phyloP scores from a whole-genome alignment of 305 asterid species.

The Fraxinus floribunda region DNA sequence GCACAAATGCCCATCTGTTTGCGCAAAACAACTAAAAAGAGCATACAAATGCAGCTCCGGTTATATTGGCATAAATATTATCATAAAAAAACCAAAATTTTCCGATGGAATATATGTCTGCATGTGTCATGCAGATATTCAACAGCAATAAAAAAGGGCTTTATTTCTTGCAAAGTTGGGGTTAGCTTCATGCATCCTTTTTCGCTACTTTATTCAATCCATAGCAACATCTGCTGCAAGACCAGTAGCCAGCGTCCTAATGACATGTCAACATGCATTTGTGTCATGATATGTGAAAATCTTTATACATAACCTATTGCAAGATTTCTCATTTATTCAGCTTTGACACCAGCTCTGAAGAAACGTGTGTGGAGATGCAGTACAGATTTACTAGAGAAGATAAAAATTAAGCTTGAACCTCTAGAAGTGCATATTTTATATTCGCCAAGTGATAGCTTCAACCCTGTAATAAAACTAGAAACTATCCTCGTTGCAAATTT shows the following conservation, averaged over 20 bases:
- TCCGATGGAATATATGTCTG: not conserved
- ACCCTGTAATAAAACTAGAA: not conserved
- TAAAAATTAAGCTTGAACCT: slow-evolving; percentile 3
- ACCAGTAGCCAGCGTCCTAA: not conserved
- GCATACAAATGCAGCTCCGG: not conserved
- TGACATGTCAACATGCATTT: not conserved
- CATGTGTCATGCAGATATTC: not conserved
- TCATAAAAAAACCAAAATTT: not conserved
- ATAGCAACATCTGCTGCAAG: not conserved
- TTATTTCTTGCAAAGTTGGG: not conserved
- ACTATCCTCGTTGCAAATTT: not conserved
- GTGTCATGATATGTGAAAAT: not conserved
- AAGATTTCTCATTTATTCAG: not conserved
- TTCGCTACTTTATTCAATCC: not conserved
- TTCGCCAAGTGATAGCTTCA: not conserved
- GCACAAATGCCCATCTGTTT: not conserved
- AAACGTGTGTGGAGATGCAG: not conserved
- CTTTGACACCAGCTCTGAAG: not conserved
- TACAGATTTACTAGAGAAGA: not conserved
- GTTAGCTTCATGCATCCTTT: not conserved
- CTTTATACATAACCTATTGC: not conserved
- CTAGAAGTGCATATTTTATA: not conserved
- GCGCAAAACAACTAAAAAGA: not conserved
- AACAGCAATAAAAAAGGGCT: not conserved
- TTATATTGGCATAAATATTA: not conserved